Conservation (phyloP, 1,139 yeast genomes). For the Blastobotrys buckinghamii region DNA sequence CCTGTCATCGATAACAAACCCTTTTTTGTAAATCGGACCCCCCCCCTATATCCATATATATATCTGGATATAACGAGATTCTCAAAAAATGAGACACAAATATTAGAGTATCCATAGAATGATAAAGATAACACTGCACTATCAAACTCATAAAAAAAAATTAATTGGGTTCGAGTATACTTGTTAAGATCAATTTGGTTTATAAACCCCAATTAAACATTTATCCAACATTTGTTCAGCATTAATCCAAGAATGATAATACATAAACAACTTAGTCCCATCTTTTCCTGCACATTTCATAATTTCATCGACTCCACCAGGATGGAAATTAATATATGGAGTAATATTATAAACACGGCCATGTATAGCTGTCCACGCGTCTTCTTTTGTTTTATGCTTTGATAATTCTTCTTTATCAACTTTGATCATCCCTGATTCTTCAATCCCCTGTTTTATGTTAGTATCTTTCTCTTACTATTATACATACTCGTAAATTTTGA, state of each 20-base stretch:
- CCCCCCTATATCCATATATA: too few species aligned
- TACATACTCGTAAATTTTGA: slow-evolving; percentile 36
- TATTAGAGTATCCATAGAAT: too few species aligned
- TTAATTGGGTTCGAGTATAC: too few species aligned
- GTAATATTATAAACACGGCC: slow-evolving; percentile 84
- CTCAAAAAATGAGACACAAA: too few species aligned
- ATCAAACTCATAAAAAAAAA: too few species aligned
- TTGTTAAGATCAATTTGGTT: too few species aligned
- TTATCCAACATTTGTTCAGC: slow-evolving; percentile 73
- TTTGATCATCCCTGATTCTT: slow-evolving; percentile 34
- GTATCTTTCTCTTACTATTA: neutral
- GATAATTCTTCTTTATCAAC: slow-evolving; percentile 57
- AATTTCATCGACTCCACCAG: slow-evolving; percentile 82
- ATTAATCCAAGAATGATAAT: slow-evolving; percentile 85
- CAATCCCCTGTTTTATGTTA: slow-evolving; percentile 20
- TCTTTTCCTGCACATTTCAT: slow-evolving; percentile 80
- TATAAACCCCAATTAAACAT: slow-evolving; percentile 66
- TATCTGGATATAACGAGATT: too few species aligned
- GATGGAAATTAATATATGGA: slow-evolving; percentile 78
- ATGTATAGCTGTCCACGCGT: slow-evolving; percentile 81
- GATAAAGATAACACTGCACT: too few species aligned
- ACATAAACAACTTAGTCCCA: slow-evolving; percentile 72
- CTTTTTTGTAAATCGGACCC: too few species aligned
- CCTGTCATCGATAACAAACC: too few species aligned
- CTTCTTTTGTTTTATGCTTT: slow-evolving; percentile 51